A percentile compares a stretch with the other conserved stretches of the same genome.
These are phyloP conservation scores for Rosa persica DNA, from an alignment of 306 rosid genomes.

Conservation along the genomic window DNA sequence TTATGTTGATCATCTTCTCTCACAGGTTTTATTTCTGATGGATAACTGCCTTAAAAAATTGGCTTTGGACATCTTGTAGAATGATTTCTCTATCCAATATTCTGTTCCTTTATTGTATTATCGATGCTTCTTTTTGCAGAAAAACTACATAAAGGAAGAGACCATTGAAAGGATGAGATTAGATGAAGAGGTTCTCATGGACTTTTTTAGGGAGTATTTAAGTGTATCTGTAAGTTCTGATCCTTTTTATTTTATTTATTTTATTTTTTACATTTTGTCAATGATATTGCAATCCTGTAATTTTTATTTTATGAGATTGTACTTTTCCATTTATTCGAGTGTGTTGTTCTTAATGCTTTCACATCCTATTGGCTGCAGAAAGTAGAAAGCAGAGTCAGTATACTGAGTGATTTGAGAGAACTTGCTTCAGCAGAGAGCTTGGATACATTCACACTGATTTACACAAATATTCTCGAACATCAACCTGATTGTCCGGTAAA, in stretches of 20 bases:
- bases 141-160: slow-evolving; percentile 85
- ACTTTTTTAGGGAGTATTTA: slow-evolving; percentile 89
- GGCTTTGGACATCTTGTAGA: slow-evolving; percentile 16
- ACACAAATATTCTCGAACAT: slow-evolving; percentile 92
- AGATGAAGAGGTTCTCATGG: slow-evolving; percentile 98
- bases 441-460: slow-evolving; percentile 83
- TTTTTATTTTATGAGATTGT: neutral
- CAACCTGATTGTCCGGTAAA: slow-evolving; percentile 99
- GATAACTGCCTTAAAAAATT: neutral
- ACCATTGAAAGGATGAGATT: slow-evolving; percentile 95
- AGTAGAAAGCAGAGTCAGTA: slow-evolving; percentile 81
- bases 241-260: neutral
- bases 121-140: slow-evolving; percentile 48
- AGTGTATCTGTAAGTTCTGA: slow-evolving; percentile 71
- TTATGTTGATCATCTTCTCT: slow-evolving; percentile 86
- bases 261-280: neutral
- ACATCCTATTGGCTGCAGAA: slow-evolving; percentile 51
- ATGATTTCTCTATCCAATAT: neutral
- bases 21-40: slow-evolving; percentile 55
- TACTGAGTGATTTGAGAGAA: slow-evolving; percentile 81
- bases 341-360: slow-evolving; percentile 18
- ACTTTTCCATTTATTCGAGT: neutral
- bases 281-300: neutral
- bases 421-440: slow-evolving; percentile 98
- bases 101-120: slow-evolving; percentile 19